Base-by-base conservation (phyloP, 1,284 basidiomycete species). In the Puccinia horiana region DNA sequence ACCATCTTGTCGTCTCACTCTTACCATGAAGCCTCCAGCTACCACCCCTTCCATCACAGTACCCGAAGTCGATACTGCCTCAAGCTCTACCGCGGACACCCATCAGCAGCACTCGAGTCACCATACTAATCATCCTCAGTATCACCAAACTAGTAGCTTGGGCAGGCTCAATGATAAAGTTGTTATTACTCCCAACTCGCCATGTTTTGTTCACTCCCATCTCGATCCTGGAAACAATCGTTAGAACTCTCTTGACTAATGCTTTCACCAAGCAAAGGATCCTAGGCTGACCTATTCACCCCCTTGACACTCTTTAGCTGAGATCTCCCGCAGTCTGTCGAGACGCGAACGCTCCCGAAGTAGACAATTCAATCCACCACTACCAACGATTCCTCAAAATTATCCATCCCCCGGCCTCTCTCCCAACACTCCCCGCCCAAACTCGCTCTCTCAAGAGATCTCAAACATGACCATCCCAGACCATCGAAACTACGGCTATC, bases 161-260 rank as follows among this genome's bases (percentile, higher is more conserved):
- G 35, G 26, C 23, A 32, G 72, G 35, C 12, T 56, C 29, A 29
- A 74, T 18, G 72, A 74, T 26, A 52, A 35, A 75, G 8, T 20
- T 8, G 61, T 16, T 54, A 16, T 44, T 8, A 54, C 72, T 0
- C 72, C 72, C 9, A 56, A 35, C 73, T 75, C 73, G 35, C 73
- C 73, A 52, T 75, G 73, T 40, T 75, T 75, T 54, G 52, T 75
- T n/a, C 73, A 75, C 73, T 56, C 54, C 54, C 73, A 75, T 75
- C 73, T 75, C 54, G 73, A 75, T 40, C 73, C 73, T 58, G 73
- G 52, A 54, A 73, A 49, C 70, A 73, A 73, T 54, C 47, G 70
- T 73, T 5, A 54, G 65, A 44, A 47, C 14, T 42, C 3, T 49
- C 2, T 47, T 44, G n/a, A 8, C 16, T 58, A 29, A 58, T 58